Evolutionary conservation across 768 basidiomycete genomes (phyloP), one percentile per base, ranked within the genome.

Genomic region (Strobilomyces confusus): DNA sequence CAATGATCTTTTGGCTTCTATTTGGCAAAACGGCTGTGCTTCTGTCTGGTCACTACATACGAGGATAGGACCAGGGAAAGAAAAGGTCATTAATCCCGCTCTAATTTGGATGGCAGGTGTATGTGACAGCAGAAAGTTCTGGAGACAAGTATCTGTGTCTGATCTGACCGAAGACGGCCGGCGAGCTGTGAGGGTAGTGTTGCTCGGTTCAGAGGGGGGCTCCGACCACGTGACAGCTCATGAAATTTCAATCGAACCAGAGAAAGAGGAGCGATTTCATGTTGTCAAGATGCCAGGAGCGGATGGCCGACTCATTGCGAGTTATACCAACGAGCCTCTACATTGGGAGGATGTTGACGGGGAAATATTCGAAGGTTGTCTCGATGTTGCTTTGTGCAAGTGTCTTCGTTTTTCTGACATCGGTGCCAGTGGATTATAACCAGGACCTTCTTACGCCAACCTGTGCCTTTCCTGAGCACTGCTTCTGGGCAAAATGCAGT

Each of bases 31-130:
- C n/a, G 90, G 89, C 0, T 70, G 72, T 26, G 64, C 89, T 9
- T 81, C 87, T 48, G 59, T 94, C 3, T 95, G 87, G 82, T 73
- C 81, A 34, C 73, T 93, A 40, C 73, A 78, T 37, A 91, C 83
- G 1, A 80, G 82, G 8, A 69, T 87, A 29, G 75, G 76, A 11
- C 78, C 80, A 12, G 82, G 82, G 6, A 75, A 72, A 1, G 79
- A 73, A 23, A 82, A 84, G 48, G 74, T 79, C 5, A 82, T 89
- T 79, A 71, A 81, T 47, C 87, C 87, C 1, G 58, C 55, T 8
- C 67, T 62, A 47, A 52, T 67, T 13, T 79, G 73, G 71, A 75
- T 64, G 48, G 62, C 64, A 41, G 33, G 52, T 34, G 59, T 65
- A 14, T 45, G 56, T 2, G 48, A 48, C 3, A 51, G 37, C 23